Evolutionary conservation across 2,329 filamentous ascomycete genomes (phyloP).

Genomic region (Beauveria brongniartii): DNA sequence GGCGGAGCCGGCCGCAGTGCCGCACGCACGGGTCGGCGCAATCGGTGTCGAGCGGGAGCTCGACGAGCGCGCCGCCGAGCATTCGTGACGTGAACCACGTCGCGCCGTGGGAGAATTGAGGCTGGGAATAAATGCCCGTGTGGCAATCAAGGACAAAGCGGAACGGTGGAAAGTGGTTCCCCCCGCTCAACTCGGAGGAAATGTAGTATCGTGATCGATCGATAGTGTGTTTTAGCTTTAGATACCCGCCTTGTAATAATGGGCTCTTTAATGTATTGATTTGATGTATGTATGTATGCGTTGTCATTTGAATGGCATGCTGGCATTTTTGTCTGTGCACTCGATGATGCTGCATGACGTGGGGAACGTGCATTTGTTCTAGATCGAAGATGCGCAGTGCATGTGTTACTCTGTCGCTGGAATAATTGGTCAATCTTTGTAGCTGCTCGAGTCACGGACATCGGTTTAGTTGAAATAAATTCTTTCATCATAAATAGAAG

Average conservation of each 20-base stretch:
- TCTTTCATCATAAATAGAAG: no score
- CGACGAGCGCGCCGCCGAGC: slow-evolving; percentile 20
- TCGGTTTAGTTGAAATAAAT: no score
- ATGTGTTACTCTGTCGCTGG: no score
- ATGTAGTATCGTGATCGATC: background rate
- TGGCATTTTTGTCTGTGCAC: background rate
- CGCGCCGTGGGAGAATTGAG: slow-evolving; percentile 23
- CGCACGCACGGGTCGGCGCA: slow-evolving; percentile 22
- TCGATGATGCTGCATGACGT: background rate
- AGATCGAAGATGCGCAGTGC: no score
- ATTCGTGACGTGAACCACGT: slow-evolving; percentile 23
- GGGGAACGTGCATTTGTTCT: no score
- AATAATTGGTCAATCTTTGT: no score
- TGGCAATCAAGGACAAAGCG: background rate
- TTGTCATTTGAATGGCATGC: background rate
- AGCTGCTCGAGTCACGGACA: no score
- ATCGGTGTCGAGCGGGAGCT: slow-evolving; percentile 30
- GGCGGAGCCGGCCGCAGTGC: slow-evolving; percentile 18
- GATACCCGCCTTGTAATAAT: background rate
- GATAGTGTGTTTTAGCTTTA: background rate
- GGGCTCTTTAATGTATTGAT: background rate
- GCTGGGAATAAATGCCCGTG: background rate
- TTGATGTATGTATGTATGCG: background rate
- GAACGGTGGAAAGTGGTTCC: background rate
- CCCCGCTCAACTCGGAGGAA: background rate